Evolutionary conservation across 2,329 filamentous ascomycete genomes (phyloP).

Genomic region (Claviceps sp.): DNA sequence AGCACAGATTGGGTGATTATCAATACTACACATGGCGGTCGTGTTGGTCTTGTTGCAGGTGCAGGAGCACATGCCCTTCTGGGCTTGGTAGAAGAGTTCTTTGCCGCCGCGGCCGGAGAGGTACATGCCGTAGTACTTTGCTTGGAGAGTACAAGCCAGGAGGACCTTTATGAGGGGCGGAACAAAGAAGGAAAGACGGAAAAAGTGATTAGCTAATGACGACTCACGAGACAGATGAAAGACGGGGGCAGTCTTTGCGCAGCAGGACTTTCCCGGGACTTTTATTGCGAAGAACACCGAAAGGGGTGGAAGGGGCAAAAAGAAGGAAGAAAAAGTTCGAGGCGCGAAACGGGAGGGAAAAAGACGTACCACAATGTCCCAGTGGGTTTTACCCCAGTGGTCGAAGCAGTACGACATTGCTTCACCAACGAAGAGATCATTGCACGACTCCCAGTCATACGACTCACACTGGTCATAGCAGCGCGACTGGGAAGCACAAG

Average conservation of each 20-base stretch:
- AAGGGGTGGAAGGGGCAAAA: neutral
- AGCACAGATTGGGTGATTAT: neutral
- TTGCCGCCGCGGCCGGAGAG: neutral
- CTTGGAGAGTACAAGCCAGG: neutral
- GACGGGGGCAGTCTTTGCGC: too few species aligned
- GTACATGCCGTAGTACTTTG: neutral
- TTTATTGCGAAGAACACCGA: neutral
- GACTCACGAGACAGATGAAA: too few species aligned
- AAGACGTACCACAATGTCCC: neutral
- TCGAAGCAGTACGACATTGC: neutral
- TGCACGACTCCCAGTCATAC: neutral
- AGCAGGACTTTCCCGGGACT: too few species aligned
- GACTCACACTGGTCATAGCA: conserved; percentile 1
- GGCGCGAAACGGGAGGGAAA: too few species aligned
- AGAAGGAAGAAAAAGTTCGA: neutral
- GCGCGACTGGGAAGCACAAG: neutral
- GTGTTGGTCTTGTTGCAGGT: neutral
- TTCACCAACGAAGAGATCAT: neutral
- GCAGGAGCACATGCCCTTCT: conserved; percentile 1
- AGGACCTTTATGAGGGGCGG: neutral
- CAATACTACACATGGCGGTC: neutral
- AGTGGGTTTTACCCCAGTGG: neutral
- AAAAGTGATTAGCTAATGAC: neutral
- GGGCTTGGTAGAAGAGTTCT: neutral
- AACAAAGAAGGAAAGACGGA: neutral